Base-by-base conservation (phyloP, 192 early-diverging fungal genomes). In the Martensiomyces pterosporus region DNA sequence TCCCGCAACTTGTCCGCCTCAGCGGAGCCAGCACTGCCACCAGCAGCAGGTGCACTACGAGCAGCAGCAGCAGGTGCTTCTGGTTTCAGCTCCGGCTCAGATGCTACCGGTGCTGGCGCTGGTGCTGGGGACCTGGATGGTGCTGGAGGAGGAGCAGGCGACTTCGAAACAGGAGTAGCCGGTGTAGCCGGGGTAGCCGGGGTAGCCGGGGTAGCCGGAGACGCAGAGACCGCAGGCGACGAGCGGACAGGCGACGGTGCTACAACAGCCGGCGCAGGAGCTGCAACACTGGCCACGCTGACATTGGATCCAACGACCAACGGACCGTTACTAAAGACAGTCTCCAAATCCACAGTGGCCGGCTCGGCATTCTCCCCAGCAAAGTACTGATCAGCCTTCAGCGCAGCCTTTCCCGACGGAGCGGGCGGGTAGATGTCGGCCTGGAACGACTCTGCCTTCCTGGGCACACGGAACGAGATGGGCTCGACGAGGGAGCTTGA, bases 401-500 rank as follows among this genome's bases (percentile, higher is more conserved):
- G 58, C 0, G 93, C 77, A 8, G 97, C 79, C 34, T 86, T 80
- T 35, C 88, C 89, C 18, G 90, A 81, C 34, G 80, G 56, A 9
- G 86, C 83, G 21, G 89, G 87, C 32, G 97, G 95, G 77, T 89
- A 99, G 39, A 99, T 77, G 55, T 99, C 97, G 16, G 84, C 60
- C 78, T 97, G 94, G 85, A 99, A 99, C 17, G 86, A 79, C 74
- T 99, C 97, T 22, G 92, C 80, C 88, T 94, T 78, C 19, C 97
- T 74, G 24, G 97, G 97, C 10, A 99, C 94, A 43, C 83, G 90
- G 76, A 99, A 96, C 24, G 90, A 90, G 43, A 99, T 89, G 13
- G 97, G 97, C 75, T 98, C 97, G 26, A 99, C 82, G 42, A 87
- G 60, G 37, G 82, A 86, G 39, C 81, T 84, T 3, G 61, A 53